These are phyloP conservation scores for Fusarium succisae DNA, from an alignment of 2,329 filamentous ascomycete species.

Conservation along the genomic window DNA sequence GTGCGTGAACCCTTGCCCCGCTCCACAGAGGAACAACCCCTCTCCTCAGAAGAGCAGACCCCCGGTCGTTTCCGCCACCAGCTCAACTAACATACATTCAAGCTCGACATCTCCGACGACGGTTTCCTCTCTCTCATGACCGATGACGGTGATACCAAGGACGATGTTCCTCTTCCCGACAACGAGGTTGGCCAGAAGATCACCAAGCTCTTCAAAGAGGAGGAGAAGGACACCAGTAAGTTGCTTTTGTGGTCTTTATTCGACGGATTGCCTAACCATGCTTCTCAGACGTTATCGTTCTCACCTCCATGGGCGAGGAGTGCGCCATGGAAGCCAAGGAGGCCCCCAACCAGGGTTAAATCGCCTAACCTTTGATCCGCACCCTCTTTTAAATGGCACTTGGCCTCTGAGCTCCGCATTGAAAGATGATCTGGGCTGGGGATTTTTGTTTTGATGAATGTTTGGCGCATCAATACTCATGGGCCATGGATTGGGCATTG, in stretches of 20 bases:
- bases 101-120: slow-evolving; percentile 95
- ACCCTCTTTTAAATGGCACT: slow-evolving; percentile 40
- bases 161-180: slow-evolving; percentile 93
- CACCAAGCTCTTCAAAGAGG: slow-evolving; percentile 77
- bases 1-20: slow-evolving; percentile 66
- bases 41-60: slow-evolving; percentile 21
- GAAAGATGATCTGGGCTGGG: slow-evolving; percentile 36
- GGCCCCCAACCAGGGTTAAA: slow-evolving; percentile 65
- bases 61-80: slow-evolving; percentile 2
- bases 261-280: slow-evolving; percentile 16
- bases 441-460: slow-evolving; percentile 48
- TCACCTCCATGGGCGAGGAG: slow-evolving; percentile 97
- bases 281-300: slow-evolving; percentile 83
- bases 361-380: slow-evolving; percentile 28
- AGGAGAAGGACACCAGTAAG: slow-evolving; percentile 96
- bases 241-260: slow-evolving; percentile 37
- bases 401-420: slow-evolving; percentile 41
- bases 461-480: slow-evolving; percentile 49
- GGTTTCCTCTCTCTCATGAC: slow-evolving; percentile 94
- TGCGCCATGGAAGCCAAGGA: slow-evolving; percentile 93
- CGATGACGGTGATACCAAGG: slow-evolving; percentile 86
- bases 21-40: slow-evolving; percentile 34
- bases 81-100: slow-evolving; percentile 31
- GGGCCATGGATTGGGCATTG: slow-evolving; percentile 54
- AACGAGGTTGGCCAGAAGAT: slow-evolving; percentile 91